A percentile compares a stretch with the other conserved stretches of the same genome.
Conservation (phyloP, 2,329 filamentous ascomycete species). For the Pestalotiopsis fici region DNA sequence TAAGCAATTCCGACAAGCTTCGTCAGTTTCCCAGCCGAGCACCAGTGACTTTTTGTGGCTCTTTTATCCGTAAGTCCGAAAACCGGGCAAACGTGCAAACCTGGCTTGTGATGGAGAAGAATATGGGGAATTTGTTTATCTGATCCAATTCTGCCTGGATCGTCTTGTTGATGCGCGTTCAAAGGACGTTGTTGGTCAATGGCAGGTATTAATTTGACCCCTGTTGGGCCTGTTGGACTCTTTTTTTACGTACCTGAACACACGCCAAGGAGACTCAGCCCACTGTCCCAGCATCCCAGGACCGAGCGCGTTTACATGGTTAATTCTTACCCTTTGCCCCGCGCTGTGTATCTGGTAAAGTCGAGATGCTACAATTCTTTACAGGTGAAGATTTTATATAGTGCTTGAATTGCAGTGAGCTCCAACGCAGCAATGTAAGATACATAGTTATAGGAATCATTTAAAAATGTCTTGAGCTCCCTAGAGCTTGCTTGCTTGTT, state of each 20-base stretch:
- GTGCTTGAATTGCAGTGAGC: not conserved
- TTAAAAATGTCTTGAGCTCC: not conserved
- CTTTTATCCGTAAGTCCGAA: constrained; percentile 1
- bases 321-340: not conserved
- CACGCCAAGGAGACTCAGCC: not conserved
- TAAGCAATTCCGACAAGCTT: constrained; percentile 4
- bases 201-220: not conserved
- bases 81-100: not conserved
- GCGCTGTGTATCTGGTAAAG: not conserved
- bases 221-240: not conserved
- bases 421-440: no score
- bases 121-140: constrained; percentile 12
- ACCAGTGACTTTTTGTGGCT: not conserved
- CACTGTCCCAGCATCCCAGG: not conserved
- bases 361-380: not conserved
- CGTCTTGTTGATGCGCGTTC: not conserved
- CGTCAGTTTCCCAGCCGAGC: not conserved
- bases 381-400: not conserved
- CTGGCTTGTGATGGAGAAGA: not conserved
- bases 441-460: no score
- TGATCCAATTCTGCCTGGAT: constrained; percentile 8
- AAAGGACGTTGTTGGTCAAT: not conserved
- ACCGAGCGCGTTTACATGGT: not conserved
- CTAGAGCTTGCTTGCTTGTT: not conserved
- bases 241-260: constrained; percentile 4